phyloP scores from a whole-genome alignment of 495 filamentous ascomycete genomes.

The Aspergillus sclerotiicarbonarius region DNA sequence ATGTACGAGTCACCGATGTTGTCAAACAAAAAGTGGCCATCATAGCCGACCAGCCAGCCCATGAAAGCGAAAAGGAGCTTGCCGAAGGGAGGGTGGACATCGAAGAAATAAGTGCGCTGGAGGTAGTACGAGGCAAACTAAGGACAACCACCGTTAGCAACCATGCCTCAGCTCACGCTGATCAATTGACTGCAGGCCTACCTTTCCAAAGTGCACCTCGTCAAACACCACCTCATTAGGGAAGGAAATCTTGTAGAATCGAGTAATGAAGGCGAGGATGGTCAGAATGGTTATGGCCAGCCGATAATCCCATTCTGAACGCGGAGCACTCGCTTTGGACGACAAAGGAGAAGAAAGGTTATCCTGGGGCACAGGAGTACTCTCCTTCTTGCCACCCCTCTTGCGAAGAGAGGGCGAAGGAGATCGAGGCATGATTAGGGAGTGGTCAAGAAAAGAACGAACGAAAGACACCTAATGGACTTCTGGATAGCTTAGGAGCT shows the following conservation, averaged over 20 bases:
- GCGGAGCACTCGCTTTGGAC: conserved; percentile 22
- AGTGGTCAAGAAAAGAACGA: conserved; percentile 29
- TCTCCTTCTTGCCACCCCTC: conserved; percentile 50
- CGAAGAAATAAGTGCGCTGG: conserved; percentile 98
- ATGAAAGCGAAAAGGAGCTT: conserved; percentile 72
- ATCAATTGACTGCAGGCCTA: conserved; percentile 36
- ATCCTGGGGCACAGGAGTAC: conserved; percentile 29
- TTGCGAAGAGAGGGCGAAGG: conserved; percentile 49
- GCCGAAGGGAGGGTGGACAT: conserved; percentile 97
- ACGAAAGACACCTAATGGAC: conserved; percentile 32
- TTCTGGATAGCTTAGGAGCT: not conserved
- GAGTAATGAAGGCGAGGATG: conserved; percentile 77
- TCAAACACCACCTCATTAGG: conserved; percentile 98
- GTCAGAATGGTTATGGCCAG: conserved; percentile 77
- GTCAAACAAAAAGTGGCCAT: conserved; percentile 96
- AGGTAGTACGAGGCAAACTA: conserved; percentile 97
- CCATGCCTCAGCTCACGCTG: conserved; percentile 10
- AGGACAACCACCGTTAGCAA: conserved; percentile 17
- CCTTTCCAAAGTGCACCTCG: conserved; percentile 99
- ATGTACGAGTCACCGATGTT: conserved; percentile 99
- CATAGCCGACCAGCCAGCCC: conserved; percentile 93
- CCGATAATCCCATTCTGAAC: conserved; percentile 80
- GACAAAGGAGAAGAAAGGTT: conserved; percentile 25
- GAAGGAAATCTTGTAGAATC: conserved; percentile 93
- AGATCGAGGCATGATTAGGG: conserved; percentile 34